phyloP scores from a whole-genome alignment of 345 rosid genomes.

The Reutealis trisperma region DNA sequence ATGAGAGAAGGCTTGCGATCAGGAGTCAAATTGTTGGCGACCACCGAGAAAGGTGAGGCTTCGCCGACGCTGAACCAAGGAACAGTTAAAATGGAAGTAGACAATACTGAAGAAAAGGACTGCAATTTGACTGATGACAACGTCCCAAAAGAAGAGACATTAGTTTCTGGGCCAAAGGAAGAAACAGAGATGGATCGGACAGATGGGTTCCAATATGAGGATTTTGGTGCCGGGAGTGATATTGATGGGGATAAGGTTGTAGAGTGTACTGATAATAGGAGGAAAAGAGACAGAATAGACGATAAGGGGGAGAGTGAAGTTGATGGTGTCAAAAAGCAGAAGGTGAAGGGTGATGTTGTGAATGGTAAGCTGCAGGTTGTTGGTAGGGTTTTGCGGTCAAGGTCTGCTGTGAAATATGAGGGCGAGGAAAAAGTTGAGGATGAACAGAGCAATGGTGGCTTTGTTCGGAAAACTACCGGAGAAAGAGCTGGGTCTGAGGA shows the following conservation, averaged over 20 bases:
- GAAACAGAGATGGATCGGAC: constrained; percentile 12
- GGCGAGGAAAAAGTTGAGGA: constrained; percentile 11
- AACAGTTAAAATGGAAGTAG: constrained; percentile 18
- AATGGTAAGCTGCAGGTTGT: constrained; percentile 25
- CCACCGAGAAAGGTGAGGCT: constrained; percentile 28
- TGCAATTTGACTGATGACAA: constrained; percentile 28
- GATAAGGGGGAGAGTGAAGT: constrained; percentile 23
- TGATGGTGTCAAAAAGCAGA: constrained; percentile 28
- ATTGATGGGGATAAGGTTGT: constrained; percentile 12
- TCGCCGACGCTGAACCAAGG: background rate
- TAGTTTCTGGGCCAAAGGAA: constrained; percentile 7
- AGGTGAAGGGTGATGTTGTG: constrained; percentile 15
- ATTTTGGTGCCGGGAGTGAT: constrained; percentile 20
- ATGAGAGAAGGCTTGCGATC: constrained; percentile 53
- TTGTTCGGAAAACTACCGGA: constrained; percentile 9
- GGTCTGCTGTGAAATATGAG: constrained; percentile 28
- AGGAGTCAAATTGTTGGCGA: constrained; percentile 11
- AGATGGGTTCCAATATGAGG: constrained; percentile 13
- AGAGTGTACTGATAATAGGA: constrained; percentile 15
- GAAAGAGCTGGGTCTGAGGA: constrained; percentile 13
- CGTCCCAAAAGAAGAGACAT: constrained; percentile 8
- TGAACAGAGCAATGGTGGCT: constrained; percentile 1
- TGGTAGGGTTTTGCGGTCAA: constrained; percentile 53
- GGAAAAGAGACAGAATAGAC: constrained; percentile 28
- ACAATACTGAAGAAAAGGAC: constrained; percentile 10